A percentile compares a stretch with the other conserved stretches of the same genome.
Evolutionary conservation across 352 stramenopile genomes (phyloP).

Genomic region (Phytophthora meadii): DNA sequence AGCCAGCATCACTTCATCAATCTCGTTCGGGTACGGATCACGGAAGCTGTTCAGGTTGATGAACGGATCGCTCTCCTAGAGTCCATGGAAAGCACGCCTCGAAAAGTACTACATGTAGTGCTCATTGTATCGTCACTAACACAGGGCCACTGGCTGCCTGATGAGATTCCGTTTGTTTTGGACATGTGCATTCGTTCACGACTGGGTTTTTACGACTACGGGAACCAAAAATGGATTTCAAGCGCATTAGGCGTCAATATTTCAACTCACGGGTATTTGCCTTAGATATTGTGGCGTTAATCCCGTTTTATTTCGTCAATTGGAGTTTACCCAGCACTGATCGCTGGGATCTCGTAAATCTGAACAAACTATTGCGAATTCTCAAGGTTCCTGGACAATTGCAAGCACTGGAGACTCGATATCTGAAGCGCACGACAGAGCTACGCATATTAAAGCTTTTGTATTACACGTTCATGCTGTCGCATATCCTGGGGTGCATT

Average conservation of each 20-base stretch:
- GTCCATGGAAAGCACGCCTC: no score
- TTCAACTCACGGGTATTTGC: slow-evolving; percentile 34
- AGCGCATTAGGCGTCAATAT: slow-evolving; percentile 39
- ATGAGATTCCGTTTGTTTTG: slow-evolving; percentile 37
- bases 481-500: slow-evolving; percentile 59
- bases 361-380: slow-evolving; percentile 66
- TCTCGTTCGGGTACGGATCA: no score
- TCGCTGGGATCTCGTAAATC: slow-evolving; percentile 45
- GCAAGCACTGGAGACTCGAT: slow-evolving; percentile 43
- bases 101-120: no score
- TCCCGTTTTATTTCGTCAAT: slow-evolving; percentile 11
- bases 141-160: no score
- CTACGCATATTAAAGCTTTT: slow-evolving; percentile 57
- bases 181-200: slow-evolving; percentile 59
- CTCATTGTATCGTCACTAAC: no score
- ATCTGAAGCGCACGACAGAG: slow-evolving; percentile 50
- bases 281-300: slow-evolving; percentile 57
- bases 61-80: no score
- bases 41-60: no score
- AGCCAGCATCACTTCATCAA: no score
- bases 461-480: slow-evolving; percentile 50
- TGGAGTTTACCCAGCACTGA: no score
- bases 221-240: slow-evolving; percentile 67
- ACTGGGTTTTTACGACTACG: slow-evolving; percentile 67
- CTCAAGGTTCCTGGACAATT: slow-evolving; percentile 26